Percentiles rank a stretch among this genome's conserved stretches.
These are phyloP conservation scores for Magnolia sinica DNA, from an alignment of 164 flowering plant genomes.

Conservation along the genomic window DNA sequence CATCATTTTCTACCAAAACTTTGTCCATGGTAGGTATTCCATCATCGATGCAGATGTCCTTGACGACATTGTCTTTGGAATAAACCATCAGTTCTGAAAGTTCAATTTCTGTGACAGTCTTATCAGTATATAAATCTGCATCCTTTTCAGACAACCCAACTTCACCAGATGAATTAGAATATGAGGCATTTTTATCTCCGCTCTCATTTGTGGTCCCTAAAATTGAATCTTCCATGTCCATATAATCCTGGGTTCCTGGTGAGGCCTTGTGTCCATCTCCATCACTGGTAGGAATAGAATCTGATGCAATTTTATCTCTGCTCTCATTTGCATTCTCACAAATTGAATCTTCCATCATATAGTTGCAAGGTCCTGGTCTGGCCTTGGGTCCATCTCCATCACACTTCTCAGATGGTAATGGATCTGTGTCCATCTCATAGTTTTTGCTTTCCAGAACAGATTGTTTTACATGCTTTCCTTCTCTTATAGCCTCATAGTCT, in stretches of 20 bases:
- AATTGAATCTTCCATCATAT: background rate
- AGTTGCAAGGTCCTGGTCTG: background rate
- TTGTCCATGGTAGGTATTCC: constrained; percentile 43
- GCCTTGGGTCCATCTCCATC: background rate
- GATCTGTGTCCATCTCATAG: constrained; percentile 7
- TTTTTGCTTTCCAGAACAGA: constrained; percentile 14
- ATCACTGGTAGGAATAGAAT: background rate
- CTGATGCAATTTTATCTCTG: background rate
- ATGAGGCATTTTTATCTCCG: constrained; percentile 11
- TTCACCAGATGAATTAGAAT: constrained; percentile 4
- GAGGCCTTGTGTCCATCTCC: constrained; percentile 15
- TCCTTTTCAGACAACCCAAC: constrained; percentile 21
- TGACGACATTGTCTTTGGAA: constrained; percentile 46
- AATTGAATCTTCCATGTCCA: constrained; percentile 16
- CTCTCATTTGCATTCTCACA: no score
- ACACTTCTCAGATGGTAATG: constrained; percentile 12
- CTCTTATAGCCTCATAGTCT: constrained; percentile 16
- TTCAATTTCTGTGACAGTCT: constrained; percentile 41
- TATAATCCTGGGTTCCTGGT: constrained; percentile 18
- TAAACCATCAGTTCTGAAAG: constrained; percentile 34
- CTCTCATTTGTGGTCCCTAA: constrained; percentile 10
- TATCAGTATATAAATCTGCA: constrained; percentile 35
- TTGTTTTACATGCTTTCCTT: constrained; percentile 15
- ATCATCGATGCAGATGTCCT: constrained; percentile 66
- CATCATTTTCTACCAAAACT: constrained; percentile 28